phyloP scores from a whole-genome alignment of 1,139 yeast species.

The Hyphopichia wangnamkhiaoensis region DNA sequence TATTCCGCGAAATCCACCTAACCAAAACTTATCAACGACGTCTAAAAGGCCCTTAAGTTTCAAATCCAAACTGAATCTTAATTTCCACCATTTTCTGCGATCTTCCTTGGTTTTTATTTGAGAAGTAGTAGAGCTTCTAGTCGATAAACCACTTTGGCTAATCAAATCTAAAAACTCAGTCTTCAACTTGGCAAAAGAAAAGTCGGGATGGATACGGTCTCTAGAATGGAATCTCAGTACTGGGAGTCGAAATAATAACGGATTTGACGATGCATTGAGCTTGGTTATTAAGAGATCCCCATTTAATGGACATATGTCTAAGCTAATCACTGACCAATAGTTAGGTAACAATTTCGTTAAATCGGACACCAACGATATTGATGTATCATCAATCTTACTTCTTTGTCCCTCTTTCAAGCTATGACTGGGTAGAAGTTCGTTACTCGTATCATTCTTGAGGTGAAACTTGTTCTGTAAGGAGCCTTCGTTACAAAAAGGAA shows the following conservation, averaged over 20 bases:
- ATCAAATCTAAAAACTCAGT: constrained; percentile 53
- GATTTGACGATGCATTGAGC: constrained; percentile 29
- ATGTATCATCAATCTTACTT: not conserved
- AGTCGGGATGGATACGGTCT: constrained; percentile 31
- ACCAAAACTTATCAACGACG: constrained; percentile 66
- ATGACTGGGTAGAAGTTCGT: constrained; percentile 2
- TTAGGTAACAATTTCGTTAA: constrained; percentile 5
- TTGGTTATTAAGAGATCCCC: constrained; percentile 61
- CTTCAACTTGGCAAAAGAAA: constrained; percentile 50
- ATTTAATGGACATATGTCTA: constrained; percentile 61
- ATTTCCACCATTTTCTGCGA: constrained; percentile 77
- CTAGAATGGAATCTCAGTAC: constrained; percentile 51
- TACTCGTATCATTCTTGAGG: not conserved
- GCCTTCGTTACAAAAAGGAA: constrained; percentile 35
- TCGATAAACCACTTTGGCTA: constrained; percentile 58
- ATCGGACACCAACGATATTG: not conserved
- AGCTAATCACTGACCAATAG: constrained; percentile 59
- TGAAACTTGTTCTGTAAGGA: constrained; percentile 5
- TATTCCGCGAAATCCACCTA: constrained; percentile 77
- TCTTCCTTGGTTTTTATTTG: constrained; percentile 58
- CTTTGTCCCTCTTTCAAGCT: not conserved
- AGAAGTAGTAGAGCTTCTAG: constrained; percentile 53
- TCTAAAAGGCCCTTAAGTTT: constrained; percentile 54
- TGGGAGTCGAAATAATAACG: constrained; percentile 62
- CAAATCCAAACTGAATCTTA: constrained; percentile 62